Base-by-base conservation (phyloP, 768 basidiomycete genomes). In the Suillus cothurnatus region DNA sequence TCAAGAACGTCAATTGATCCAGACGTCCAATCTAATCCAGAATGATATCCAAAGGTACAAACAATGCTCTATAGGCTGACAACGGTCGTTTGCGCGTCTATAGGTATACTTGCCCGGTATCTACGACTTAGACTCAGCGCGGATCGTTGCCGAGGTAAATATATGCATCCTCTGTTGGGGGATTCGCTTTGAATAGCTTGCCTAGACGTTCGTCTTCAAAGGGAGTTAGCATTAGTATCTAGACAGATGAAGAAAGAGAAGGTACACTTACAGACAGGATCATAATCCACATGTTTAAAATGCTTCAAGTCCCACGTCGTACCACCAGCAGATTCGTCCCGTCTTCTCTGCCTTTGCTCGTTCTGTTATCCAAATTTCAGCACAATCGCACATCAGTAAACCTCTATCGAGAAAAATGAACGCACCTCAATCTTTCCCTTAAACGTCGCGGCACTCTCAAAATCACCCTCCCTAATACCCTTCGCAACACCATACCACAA, bases 391-490 rank as follows among this genome's bases (percentile, higher is more conserved):
- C 41, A 23, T 50, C 49, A 28, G 49, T 2, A 17, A 28, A 50
- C 26, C 15, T 50, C 6, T 1, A 28, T 15, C 7, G 7, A 50
- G 3, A 50, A 17, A 7, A 26, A 28, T 28, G 7, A 28, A 50
- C 49, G 15, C 49, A 50, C 49, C 91, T 99, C 97, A 56, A 99
- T 95, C 77, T 88, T 85, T 56, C 83, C 85, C 87, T 99, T 98
- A 74, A 95, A 97, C 69, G 78, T 81, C 66, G 90, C 90, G 4
- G 97, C 97, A n/a, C 82, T 78, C 61, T 99, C 97, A 73, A 95
- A 99, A 72, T 98, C 94, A 17, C 93, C 92, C 64, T 90, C 91
- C 63, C 91, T 80, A 66, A 99, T 99, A 17, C 97, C 97, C 74
- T 91, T 92, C 26, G 95, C 90, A 28, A 98, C 97, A 56, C 85